A percentile compares a stretch with the other conserved stretches of the same genome.
These are phyloP conservation scores for Zasmidium angulare DNA, from an alignment of 2,329 filamentous ascomycete species.

Conservation along the genomic window DNA sequence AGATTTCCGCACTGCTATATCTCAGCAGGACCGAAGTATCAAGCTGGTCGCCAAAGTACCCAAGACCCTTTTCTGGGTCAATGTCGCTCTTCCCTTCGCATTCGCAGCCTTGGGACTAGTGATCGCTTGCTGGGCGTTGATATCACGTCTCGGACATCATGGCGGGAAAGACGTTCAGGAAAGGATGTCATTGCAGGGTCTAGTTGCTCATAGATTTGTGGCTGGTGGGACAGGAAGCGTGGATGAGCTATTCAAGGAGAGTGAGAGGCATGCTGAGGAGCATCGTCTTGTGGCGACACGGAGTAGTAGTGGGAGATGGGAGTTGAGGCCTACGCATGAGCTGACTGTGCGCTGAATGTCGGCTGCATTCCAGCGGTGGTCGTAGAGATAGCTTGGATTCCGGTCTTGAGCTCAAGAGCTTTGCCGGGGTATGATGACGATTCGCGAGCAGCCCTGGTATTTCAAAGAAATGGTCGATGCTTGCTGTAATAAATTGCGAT, in stretches of 20 bases:
- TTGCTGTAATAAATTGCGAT: too few relatives aligned
- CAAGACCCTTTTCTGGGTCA: background rate
- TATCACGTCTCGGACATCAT: background rate
- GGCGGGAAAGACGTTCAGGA: background rate
- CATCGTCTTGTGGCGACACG: background rate
- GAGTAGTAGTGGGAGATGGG: background rate
- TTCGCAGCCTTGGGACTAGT: background rate
- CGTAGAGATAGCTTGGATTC: too few relatives aligned
- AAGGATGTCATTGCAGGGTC: background rate
- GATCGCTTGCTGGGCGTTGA: background rate
- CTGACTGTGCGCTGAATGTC: too few relatives aligned
- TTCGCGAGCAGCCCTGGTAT: too few relatives aligned
- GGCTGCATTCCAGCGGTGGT: too few relatives aligned
- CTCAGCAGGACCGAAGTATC: background rate
- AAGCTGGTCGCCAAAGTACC: background rate
- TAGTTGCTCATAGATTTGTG: background rate
- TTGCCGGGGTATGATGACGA: too few relatives aligned
- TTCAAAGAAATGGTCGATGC: too few relatives aligned
- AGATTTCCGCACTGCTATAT: background rate
- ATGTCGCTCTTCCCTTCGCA: background rate
- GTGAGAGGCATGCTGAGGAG: background rate
- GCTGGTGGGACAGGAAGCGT: background rate
- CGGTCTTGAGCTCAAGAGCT: too few relatives aligned
- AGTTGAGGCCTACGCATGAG: background rate
- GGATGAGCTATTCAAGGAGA: background rate